A percentile compares a stretch with the other conserved stretches of the same genome.
phyloP scores from a whole-genome alignment of 2,329 filamentous ascomycete species.

The Trematosphaeria pertusa region DNA sequence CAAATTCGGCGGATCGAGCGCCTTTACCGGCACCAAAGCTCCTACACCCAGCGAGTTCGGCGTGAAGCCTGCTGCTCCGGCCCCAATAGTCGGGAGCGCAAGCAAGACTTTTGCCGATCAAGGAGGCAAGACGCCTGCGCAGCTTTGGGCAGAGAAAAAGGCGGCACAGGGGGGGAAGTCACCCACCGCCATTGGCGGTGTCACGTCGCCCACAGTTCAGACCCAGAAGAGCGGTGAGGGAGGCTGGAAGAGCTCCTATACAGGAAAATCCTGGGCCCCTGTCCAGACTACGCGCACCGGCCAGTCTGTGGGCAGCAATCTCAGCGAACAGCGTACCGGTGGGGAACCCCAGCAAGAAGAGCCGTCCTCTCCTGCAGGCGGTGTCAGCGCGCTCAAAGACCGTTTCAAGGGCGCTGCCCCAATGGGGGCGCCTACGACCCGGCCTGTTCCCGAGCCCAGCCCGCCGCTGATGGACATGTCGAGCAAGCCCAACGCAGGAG shows the following conservation, averaged over 20 bases:
- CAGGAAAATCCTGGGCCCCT: slow-evolving; percentile 86
- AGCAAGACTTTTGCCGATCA: slow-evolving; percentile 94
- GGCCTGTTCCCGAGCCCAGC: slow-evolving; percentile 54
- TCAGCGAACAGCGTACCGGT: slow-evolving; percentile 70
- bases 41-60: slow-evolving; percentile 76
- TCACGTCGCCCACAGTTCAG: slow-evolving; percentile 37
- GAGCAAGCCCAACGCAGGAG: slow-evolving; percentile 70
- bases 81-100: slow-evolving; percentile 75
- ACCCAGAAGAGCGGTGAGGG: slow-evolving; percentile 74
- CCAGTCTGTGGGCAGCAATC: slow-evolving; percentile 62
- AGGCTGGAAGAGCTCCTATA: slow-evolving; percentile 91
- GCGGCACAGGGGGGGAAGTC: slow-evolving; percentile 72
- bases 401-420: slow-evolving; percentile 81
- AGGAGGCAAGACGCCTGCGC: slow-evolving; percentile 94
- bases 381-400: slow-evolving; percentile 78
- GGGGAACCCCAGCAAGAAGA: slow-evolving; percentile 56
- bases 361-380: slow-evolving; percentile 65
- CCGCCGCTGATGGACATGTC: slow-evolving; percentile 70
- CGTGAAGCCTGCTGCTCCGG: slow-evolving; percentile 64
- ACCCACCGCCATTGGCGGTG: slow-evolving; percentile 44
- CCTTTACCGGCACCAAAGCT: slow-evolving; percentile 88
- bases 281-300: slow-evolving; percentile 78
- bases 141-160: slow-evolving; percentile 98
- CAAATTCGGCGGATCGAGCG: slow-evolving; percentile 75
- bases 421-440: slow-evolving; percentile 53